Evolutionary conservation across 177 flowering plant species (phyloP), one percentile per base, ranked within the genome.

Genomic region (Vitis hybrid): DNA sequence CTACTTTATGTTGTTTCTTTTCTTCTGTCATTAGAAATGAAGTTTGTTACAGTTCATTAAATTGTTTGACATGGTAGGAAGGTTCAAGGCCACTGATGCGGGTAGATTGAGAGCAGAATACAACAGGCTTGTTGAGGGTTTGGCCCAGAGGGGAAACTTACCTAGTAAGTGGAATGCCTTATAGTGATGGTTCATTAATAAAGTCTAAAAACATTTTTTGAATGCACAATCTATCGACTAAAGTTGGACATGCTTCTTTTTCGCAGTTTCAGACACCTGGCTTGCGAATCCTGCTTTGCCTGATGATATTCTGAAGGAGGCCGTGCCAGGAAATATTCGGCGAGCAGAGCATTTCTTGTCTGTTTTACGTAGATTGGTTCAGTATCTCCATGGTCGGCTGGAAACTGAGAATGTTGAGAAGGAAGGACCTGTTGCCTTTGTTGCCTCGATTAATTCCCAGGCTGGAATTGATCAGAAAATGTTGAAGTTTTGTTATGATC

Each of bases 11-110:
- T 10, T 63, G 54, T 18, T n/a, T 10, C 16, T 9, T 21, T 49
- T 4, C 4, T 9, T 64, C 54, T 64, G 19, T 50, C 32, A 5
- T 52, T 30, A 14, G 1, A 30, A 48, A 30, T 55, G 32, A 19
- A 15, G 6, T 32, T 21, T 16, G 6, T 10, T 40, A 7, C 24
- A 24, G 24, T 63, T 48, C 49, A 14, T 61, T 62, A 64, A 65
- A 65, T 51, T 75, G 69, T 80, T 82, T 88, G 73, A 81, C 70
- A 72, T 92, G 99, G 84, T 93, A 88, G 97, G 95, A 92, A 96
- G 99, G 97, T 90, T 96, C 78, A 96, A 94, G 92, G 93, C 93
- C 83, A 90, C 97, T 60, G 98, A 96, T 88, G 98, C 93, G 15
- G 83, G 87, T 51, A 90, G 97, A 84, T 67, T 96, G 77, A 93